Percentiles rank a stretch among this genome's conserved stretches.
These are phyloP conservation scores for Cymbopogon flexuosus DNA, from an alignment of 202 grass and related monocot species.

Conservation along the genomic window DNA sequence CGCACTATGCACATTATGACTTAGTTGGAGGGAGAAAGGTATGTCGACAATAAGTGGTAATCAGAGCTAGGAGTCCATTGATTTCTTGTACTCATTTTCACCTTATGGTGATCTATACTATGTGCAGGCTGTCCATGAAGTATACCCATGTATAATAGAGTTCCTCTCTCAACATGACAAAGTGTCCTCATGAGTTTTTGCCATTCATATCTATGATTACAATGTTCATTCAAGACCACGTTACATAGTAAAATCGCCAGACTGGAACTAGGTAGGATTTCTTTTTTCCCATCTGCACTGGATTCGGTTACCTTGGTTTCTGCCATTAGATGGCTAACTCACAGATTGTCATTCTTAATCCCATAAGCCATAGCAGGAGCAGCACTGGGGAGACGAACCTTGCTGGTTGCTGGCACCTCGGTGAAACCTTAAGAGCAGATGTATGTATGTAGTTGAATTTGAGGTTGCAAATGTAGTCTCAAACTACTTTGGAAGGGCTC, in stretches of 20 bases:
- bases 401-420: not conserved
- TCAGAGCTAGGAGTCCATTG: conserved; percentile 9
- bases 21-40: conserved; percentile 85
- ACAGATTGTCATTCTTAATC: not conserved
- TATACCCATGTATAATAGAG: conserved; percentile 84
- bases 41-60: conserved; percentile 6
- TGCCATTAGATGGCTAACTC: not conserved
- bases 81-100: not conserved
- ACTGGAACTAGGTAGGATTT: conserved; percentile 3
- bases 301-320: not conserved
- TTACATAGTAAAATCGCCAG: not conserved
- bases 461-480: not conserved
- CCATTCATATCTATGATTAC: not conserved
- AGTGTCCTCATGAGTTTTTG: conserved; percentile 33
- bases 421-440: not conserved
- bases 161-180: conserved; percentile 80
- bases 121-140: conserved; percentile 81
- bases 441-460: not conserved
- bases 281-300: not conserved
- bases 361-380: not conserved
- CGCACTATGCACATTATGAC: conserved; percentile 93
- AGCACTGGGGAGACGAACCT: not conserved
- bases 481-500: not conserved
- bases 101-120: conserved; percentile 19
- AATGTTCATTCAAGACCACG: not conserved